Percentiles rank a stretch among this genome's conserved stretches.
phyloP scores from a whole-genome alignment of 2,329 filamentous ascomycete species.

The Rhynchosporium graminicola region DNA sequence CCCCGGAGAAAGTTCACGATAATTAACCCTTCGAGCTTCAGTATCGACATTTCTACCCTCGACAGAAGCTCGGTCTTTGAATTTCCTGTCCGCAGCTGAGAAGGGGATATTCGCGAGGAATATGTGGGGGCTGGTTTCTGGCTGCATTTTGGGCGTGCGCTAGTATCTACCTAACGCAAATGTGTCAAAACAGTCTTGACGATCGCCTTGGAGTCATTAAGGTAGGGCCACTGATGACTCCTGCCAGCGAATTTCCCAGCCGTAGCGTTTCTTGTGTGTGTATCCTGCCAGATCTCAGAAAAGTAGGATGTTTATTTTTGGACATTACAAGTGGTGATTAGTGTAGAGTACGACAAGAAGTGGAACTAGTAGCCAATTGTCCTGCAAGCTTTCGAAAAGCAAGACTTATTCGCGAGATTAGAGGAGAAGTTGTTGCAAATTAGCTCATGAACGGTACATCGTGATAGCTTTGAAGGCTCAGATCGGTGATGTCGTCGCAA shows the following conservation, averaged over 20 bases:
- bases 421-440: background rate
- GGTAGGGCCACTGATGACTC: slow-evolving; percentile 3
- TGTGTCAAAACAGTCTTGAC: background rate
- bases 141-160: too few species aligned
- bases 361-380: slow-evolving; percentile 2
- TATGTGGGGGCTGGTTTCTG: too few species aligned
- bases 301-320: background rate
- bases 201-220: slow-evolving; percentile 5
- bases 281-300: background rate
- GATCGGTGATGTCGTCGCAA: background rate
- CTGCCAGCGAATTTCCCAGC: slow-evolving; percentile 3
- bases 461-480: background rate
- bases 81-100: too few species aligned
- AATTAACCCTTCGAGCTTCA: too few species aligned
- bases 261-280: slow-evolving; percentile 6
- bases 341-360: slow-evolving; percentile 18
- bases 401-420: background rate
- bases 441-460: background rate
- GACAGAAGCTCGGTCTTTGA: too few species aligned
- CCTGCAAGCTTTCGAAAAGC: slow-evolving; percentile 8
- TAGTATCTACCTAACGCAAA: too few species aligned
- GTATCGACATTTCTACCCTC: too few species aligned
- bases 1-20: too few species aligned
- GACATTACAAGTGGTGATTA: slow-evolving; percentile 13
- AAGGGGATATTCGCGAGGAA: too few species aligned